Evolutionary conservation across 805 yeast species (phyloP).

Genomic region (Saturnispora quitensis): DNA sequence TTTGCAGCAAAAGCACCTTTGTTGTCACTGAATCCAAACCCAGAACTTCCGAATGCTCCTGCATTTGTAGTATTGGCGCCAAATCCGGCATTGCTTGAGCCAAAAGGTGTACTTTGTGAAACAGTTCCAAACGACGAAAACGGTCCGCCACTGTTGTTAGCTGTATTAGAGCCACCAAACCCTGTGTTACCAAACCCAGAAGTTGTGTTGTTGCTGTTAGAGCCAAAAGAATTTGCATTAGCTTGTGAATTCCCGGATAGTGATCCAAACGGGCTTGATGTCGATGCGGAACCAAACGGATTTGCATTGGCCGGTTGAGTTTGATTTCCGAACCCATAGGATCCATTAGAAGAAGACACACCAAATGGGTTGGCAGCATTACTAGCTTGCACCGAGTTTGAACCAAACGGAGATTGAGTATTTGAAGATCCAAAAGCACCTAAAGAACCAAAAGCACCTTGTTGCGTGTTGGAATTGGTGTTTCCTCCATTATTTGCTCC

Average conservation of each 20-base stretch:
- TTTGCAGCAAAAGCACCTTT: not conserved
- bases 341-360: not conserved
- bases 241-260: not conserved
- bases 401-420: not conserved
- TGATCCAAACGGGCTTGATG: not conserved
- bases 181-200: not conserved
- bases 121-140: not conserved
- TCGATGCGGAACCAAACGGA: not conserved
- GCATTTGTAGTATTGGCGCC: not conserved
- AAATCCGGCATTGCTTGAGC: not conserved
- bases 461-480: not conserved
- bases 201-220: not conserved
- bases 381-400: not conserved
- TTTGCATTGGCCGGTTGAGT: not conserved
- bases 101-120: not conserved
- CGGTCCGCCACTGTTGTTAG: not conserved
- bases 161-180: not conserved
- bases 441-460: not conserved
- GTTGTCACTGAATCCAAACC: not conserved
- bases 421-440: not conserved
- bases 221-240: constrained; percentile 1
- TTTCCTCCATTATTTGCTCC: not conserved
- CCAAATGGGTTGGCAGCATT: constrained; percentile 1
- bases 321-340: not conserved
- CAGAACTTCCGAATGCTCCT: not conserved